Evolutionary conservation across 495 filamentous ascomycete genomes (phyloP), one percentile per base, ranked within the genome.

Genomic region (Neurospora sp.): DNA sequence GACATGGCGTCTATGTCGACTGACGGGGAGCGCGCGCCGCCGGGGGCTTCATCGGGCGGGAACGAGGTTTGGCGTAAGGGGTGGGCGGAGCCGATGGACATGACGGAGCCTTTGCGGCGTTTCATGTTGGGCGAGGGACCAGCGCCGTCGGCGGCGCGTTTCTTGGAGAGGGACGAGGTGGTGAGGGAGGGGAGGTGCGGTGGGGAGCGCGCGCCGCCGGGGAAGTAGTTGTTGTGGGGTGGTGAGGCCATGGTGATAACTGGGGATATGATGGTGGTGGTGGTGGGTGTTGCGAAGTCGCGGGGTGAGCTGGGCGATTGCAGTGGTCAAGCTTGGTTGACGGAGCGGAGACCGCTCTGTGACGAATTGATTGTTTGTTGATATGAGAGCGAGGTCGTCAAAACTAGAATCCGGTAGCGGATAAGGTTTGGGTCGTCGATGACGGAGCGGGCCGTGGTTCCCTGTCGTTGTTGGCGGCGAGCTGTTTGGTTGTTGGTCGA

Each of bases 1-100:
- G 89, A 90, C 72, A 89, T 87, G 72, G 88, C 87, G 76, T 91
- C 91, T 27, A 81, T 44, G 76, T 91, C 87, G 61, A 89, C 86
- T 31, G 88, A 91, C 3, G 92, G 92, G 9, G 90, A 91, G 72
- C 91, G 88, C 44, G 85, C 84, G 76, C 80, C 81, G 0, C 79
- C 80, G 20, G 75, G 80, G 69, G 80, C 80, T 74, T 87, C 85
- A 69, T 87, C 84, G 4, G 88, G 92, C 0, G 93, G 91, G 81
- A 96, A 97, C 0, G 94, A 95, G 69, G 94, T 96, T 77, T 97
- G 93, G 39, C 94, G 92, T 22, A 97, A 90, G 10, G 92, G 92
- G 79, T 96, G 93, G 9, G 86, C 85, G 20, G 89, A 88, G 41
- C 81, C 81, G 44, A 82, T 75, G 12, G 88, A 89, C 72, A 86